Base-by-base conservation (phyloP, 2,329 filamentous ascomycete genomes). In the Alternaria angustiovoidea region DNA sequence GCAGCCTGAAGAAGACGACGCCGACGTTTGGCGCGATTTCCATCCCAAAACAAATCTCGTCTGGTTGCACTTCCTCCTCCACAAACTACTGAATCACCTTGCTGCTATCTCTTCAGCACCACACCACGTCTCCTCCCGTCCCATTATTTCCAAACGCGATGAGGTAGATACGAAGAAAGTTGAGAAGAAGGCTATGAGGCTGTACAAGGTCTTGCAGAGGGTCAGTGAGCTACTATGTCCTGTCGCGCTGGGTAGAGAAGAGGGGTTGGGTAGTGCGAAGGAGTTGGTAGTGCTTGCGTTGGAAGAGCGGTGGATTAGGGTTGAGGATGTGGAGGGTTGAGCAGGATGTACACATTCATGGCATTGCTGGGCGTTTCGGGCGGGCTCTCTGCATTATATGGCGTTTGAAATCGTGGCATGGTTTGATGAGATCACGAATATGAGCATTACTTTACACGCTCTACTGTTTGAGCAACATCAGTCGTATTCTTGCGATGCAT, bases 51-150 rank as follows among this genome's bases (percentile, higher is more conserved):
- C 88, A 2, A 90, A 90, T 65, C 79, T 89, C 14, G 79, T 89
- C 14, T 90, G 88, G 88, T 75, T 88, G 22, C 83, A 87, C 51
- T 88, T 88, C 69, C 75, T 90, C 5, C 80, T 89, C 12, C 81
- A 83, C 59, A 85, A 84, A 64, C 79, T 90, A 1, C 74, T 89
- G 24, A 69, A 76, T 44, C 75, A 81, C 53, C 59, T 83, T 52
- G 48, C 47, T 18, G 32, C 30, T n/a, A 9, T 41, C 14, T 61
- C 48, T 8, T 49, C 67, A 1, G 61, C 67, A 2, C 44, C 61
- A 1, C 43, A 62, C 2, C 55, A 67, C 16, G 53, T 68, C 12
- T 48, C 22, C 14, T 43, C 16, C 5, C 18, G 24, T 20, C 18
- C 14, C 30, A 41, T 32, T 5, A 26, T 38, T 12, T 57, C 38